These are phyloP conservation scores for Lentinula detonsa DNA, from an alignment of 768 basidiomycete species.

Conservation along the genomic window DNA sequence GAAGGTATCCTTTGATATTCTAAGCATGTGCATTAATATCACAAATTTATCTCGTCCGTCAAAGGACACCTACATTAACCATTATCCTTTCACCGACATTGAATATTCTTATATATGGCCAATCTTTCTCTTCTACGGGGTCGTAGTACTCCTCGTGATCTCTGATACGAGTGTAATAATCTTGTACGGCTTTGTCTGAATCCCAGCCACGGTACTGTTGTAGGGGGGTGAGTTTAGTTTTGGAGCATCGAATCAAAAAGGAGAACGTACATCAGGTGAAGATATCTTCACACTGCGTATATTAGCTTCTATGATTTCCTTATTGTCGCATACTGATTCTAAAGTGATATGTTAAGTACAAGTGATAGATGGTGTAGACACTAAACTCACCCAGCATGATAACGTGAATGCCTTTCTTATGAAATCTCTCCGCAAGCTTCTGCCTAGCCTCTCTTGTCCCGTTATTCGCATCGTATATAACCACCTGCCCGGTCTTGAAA, in stretches of 20 bases:
- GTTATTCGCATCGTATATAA: slow-evolving; percentile 98
- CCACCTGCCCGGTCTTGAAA: slow-evolving; percentile 84
- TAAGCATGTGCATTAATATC: slow-evolving; percentile 16
- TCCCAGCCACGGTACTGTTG: slow-evolving; percentile 87
- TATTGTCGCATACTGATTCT: slow-evolving; percentile 91
- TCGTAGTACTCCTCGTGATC: slow-evolving; percentile 88
- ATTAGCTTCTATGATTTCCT: slow-evolving; percentile 89
- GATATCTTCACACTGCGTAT: slow-evolving; percentile 97
- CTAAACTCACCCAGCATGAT: slow-evolving; percentile 72
- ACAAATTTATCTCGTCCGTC: background rate
- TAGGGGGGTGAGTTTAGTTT: background rate
- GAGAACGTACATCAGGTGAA: slow-evolving; percentile 83
- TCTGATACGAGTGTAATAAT: slow-evolving; percentile 86
- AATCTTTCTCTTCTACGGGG: slow-evolving; percentile 83
- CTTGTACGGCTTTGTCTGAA: slow-evolving; percentile 84
- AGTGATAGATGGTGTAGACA: background rate
- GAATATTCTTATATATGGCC: slow-evolving; percentile 91
- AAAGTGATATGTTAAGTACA: too few relatives aligned
- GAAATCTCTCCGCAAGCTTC: slow-evolving; percentile 77
- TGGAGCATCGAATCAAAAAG: background rate
- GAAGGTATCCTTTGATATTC: slow-evolving; percentile 87
- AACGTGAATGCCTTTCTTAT: slow-evolving; percentile 83
- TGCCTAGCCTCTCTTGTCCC: slow-evolving; percentile 66
- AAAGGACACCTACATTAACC: slow-evolving; percentile 63
- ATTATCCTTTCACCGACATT: slow-evolving; percentile 97